phyloP scores from a whole-genome alignment of 2,329 filamentous ascomycete genomes.

The Herpotrichia juniperi region DNA sequence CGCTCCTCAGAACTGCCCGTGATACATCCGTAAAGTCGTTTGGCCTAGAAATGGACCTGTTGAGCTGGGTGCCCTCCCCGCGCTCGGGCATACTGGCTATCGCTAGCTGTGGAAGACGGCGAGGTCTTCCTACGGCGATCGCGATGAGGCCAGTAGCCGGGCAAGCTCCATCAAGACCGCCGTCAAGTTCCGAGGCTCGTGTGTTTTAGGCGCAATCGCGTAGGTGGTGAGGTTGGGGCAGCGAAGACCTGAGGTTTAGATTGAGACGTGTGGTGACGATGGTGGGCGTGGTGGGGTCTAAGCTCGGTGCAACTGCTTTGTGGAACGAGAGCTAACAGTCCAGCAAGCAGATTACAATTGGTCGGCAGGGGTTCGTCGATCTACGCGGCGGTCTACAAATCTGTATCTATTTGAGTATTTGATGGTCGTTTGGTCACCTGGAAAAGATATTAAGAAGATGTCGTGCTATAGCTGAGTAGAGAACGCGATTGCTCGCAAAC shows the following conservation, averaged over 20 bases:
- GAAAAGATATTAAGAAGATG: not conserved
- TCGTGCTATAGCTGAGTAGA: not conserved
- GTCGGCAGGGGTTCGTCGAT: conserved; percentile 20
- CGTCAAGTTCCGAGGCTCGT: conserved; percentile 26
- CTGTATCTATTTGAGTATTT: conserved; percentile 17
- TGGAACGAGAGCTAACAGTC: conserved; percentile 21
- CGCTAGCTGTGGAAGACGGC: conserved; percentile 57
- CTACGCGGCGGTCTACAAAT: conserved; percentile 22
- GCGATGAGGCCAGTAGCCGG: conserved; percentile 61
- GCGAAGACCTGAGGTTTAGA: conserved; percentile 17
- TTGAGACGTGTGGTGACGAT: conserved; percentile 35
- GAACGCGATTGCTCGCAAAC: not conserved
- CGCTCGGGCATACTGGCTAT: conserved; percentile 52
- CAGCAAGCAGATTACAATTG: conserved; percentile 22
- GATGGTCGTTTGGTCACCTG: conserved; percentile 11
- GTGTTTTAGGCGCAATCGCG: conserved; percentile 13
- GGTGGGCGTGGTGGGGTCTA: conserved; percentile 47
- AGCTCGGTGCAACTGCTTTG: conserved; percentile 29
- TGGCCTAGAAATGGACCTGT: conserved; percentile 26
- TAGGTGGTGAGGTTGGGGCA: conserved; percentile 15
- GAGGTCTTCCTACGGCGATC: conserved; percentile 65
- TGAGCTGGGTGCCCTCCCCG: conserved; percentile 29
- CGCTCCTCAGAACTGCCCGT: conserved; percentile 42
- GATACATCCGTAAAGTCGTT: conserved; percentile 47
- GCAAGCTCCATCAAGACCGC: conserved; percentile 61